These are phyloP conservation scores for Hemileccinum impolitum DNA, from an alignment of 768 basidiomycete genomes.

Conservation along the genomic window DNA sequence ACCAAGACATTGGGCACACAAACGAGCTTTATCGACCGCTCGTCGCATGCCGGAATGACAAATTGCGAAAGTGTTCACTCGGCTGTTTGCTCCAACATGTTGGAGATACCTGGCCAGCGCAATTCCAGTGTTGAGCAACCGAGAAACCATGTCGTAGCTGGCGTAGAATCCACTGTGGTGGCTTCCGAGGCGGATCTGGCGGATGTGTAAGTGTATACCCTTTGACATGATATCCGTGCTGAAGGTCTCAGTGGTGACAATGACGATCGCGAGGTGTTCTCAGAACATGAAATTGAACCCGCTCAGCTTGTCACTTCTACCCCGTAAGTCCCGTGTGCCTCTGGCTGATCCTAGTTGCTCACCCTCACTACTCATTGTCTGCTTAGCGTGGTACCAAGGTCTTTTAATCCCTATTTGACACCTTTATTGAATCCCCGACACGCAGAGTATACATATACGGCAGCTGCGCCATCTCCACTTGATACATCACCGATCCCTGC, in stretches of 20 bases:
- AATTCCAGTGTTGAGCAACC: neutral
- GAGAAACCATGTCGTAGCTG: neutral
- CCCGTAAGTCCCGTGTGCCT: slow-evolving; percentile 14
- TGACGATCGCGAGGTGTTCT: neutral
- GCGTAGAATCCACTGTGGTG: neutral
- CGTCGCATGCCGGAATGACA: neutral
- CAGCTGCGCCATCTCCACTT: neutral
- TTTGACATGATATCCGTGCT: neutral
- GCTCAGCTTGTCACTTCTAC: slow-evolving; percentile 7
- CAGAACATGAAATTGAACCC: neutral
- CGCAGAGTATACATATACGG: neutral
- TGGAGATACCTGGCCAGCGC: neutral
- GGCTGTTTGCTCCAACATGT: neutral
- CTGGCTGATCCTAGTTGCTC: neutral
- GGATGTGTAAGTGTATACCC: slow-evolving; percentile 9
- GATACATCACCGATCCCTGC: slow-evolving; percentile 7
- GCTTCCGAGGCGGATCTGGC: neutral
- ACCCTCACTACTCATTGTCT: neutral
- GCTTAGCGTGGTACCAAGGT: slow-evolving; percentile 13
- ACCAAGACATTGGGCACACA: slow-evolving; percentile 21
- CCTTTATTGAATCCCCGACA: slow-evolving; percentile 24
- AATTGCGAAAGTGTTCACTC: neutral
- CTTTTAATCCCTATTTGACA: slow-evolving; percentile 25
- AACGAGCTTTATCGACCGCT: slow-evolving; percentile 12
- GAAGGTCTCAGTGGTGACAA: neutral